Evolutionary conservation across 2,329 filamentous ascomycete genomes (phyloP).

Genomic region (Botryotinia narcissicola): DNA sequence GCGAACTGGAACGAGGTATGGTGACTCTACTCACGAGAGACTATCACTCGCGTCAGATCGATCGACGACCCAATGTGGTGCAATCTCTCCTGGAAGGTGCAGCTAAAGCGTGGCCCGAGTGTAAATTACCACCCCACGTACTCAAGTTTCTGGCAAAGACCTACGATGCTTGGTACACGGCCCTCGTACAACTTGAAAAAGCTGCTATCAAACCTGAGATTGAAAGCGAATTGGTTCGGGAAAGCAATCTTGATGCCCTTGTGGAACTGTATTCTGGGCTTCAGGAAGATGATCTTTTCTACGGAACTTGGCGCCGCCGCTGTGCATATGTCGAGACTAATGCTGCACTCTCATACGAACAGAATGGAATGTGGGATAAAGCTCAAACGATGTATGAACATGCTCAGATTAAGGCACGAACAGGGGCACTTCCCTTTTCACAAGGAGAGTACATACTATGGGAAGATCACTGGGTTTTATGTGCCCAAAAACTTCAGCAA

Average conservation of each 20-base stretch:
- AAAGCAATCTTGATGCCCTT: conserved; percentile 95
- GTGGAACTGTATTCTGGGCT: conserved; percentile 87
- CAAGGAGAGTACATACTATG: conserved; percentile 98
- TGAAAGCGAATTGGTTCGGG: conserved; percentile 79
- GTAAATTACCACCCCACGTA: conserved; percentile 92
- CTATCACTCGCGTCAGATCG: conserved; percentile 90
- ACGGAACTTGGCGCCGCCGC: conserved; percentile 91
- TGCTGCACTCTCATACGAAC: conserved; percentile 93
- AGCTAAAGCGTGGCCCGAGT: conserved; percentile 78
- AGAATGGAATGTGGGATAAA: conserved; percentile 99
- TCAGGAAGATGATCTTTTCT: conserved; percentile 95
- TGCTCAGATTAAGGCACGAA: conserved; percentile 94
- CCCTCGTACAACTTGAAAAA: conserved; percentile 84
- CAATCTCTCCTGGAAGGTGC: conserved; percentile 88
- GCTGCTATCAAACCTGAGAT: conserved; percentile 74
- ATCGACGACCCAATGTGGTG: conserved; percentile 92
- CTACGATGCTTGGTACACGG: conserved; percentile 97
- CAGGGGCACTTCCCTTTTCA: conserved; percentile 92
- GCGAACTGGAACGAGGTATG: conserved; percentile 86
- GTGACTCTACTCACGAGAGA: conserved; percentile 91
- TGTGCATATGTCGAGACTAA: conserved; percentile 98
- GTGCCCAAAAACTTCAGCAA: conserved; percentile 96
- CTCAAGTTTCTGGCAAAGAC: conserved; percentile 93
- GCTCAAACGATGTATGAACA: conserved; percentile 95
- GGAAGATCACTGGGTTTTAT: conserved; percentile 99